phyloP scores from a whole-genome alignment of 352 stramenopile species.

The Albugo laibachii region DNA sequence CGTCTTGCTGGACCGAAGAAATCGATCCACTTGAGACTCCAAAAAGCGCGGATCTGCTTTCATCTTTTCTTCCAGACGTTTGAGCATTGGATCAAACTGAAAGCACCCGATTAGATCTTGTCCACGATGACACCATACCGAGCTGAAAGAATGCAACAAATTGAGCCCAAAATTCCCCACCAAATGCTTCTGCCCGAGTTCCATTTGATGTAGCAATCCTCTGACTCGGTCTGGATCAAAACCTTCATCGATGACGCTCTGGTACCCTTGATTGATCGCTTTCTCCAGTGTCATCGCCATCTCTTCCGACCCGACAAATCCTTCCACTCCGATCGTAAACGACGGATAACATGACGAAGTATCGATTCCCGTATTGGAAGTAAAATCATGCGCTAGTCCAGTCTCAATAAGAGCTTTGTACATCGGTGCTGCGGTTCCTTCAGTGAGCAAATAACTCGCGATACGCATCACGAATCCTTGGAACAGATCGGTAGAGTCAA shows the following conservation, averaged over 20 bases:
- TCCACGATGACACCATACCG: slow-evolving; percentile 44
- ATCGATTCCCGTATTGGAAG: slow-evolving; percentile 56
- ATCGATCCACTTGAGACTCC: slow-evolving; percentile 29
- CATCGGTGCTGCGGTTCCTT: slow-evolving; percentile 56
- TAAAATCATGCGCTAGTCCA: slow-evolving; percentile 55
- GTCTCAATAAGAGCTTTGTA: slow-evolving; percentile 70
- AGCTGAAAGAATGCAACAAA: slow-evolving; percentile 49
- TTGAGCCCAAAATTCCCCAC: slow-evolving; percentile 65
- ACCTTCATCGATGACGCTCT: slow-evolving; percentile 32
- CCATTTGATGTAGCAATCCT: slow-evolving; percentile 55
- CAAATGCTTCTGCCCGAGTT: slow-evolving; percentile 71
- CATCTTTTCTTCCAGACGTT: slow-evolving; percentile 41
- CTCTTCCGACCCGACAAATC: slow-evolving; percentile 22
- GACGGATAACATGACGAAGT: slow-evolving; percentile 55
- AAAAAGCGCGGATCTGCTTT: slow-evolving; percentile 36
- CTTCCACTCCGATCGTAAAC: slow-evolving; percentile 64
- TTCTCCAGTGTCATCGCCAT: slow-evolving; percentile 35
- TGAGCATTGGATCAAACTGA: slow-evolving; percentile 41
- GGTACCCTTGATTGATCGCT: slow-evolving; percentile 26
- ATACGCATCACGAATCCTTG: slow-evolving; percentile 60
- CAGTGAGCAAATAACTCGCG: slow-evolving; percentile 53
- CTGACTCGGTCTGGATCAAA: slow-evolving; percentile 58
- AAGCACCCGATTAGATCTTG: slow-evolving; percentile 35
- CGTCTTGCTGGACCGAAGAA: slow-evolving; percentile 24
- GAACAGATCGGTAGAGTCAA: slow-evolving; percentile 51